These are phyloP conservation scores for Naganishia sp. DNA, from an alignment of 1,284 basidiomycete species.

Conservation along the genomic window DNA sequence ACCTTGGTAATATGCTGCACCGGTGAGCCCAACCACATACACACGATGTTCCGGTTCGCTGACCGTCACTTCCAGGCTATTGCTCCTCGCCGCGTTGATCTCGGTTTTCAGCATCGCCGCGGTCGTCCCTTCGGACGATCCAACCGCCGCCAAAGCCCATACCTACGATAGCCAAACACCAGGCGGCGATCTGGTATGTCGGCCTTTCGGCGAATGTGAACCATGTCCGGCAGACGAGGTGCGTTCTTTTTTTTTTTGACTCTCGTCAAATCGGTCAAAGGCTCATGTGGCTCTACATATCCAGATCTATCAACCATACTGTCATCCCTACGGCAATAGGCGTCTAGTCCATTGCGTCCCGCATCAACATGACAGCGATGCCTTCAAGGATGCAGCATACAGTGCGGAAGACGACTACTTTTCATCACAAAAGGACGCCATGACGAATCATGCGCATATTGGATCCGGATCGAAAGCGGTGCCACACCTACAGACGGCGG, in stretches of 20 bases:
- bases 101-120: neutral
- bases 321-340: conserved; percentile 85
- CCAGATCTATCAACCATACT: conserved; percentile 80
- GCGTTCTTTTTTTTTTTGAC: conserved; percentile 47
- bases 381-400: conserved; percentile 32
- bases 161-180: conserved; percentile 29
- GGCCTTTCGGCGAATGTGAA: conserved; percentile 76
- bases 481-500: conserved; percentile 9
- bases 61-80: neutral
- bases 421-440: conserved; percentile 18
- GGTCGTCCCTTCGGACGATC: neutral
- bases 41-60: neutral
- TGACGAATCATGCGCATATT: conserved; percentile 3
- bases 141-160: neutral
- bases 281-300: neutral
- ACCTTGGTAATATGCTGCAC: conserved; percentile 2
- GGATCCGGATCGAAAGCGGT: neutral
- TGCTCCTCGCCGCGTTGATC: neutral
- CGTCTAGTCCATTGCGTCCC: conserved; percentile 76
- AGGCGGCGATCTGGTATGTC: conserved; percentile 58
- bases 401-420: conserved; percentile 29
- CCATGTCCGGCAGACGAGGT: conserved; percentile 78
- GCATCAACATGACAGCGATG: conserved; percentile 32
- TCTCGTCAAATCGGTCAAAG: neutral
- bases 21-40: neutral